These are phyloP conservation scores for Gilbertella persicaria DNA, from an alignment of 371 early-diverging fungal genomes.

Conservation along the genomic window DNA sequence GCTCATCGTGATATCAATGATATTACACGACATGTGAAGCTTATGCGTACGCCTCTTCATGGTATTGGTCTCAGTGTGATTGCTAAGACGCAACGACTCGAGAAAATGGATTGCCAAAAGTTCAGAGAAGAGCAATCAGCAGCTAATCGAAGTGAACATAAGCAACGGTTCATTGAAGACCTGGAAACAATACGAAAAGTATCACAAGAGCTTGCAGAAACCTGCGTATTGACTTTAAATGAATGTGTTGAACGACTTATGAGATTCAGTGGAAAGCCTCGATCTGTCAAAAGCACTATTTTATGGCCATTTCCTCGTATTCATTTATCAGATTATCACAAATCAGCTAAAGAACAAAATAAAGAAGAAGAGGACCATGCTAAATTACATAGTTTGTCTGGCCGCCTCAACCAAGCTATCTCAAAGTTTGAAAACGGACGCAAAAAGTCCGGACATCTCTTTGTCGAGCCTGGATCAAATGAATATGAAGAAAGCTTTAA, in stretches of 20 bases:
- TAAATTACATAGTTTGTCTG: conserved; percentile 1
- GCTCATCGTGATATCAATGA: conserved; percentile 32
- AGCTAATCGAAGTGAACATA: conserved; percentile 1
- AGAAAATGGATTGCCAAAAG: background rate
- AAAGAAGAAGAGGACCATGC: background rate
- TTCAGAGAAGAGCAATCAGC: background rate
- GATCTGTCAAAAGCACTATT: conserved; percentile 22
- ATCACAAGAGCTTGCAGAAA: conserved; percentile 16
- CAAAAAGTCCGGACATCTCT: background rate
- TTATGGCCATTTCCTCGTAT: conserved; percentile 48
- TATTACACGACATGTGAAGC: conserved; percentile 36
- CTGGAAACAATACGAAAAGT: conserved; percentile 8
- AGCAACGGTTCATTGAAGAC: conserved; percentile 1
- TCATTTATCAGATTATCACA: conserved; percentile 11
- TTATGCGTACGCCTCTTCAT: conserved; percentile 34
- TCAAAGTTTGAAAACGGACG: conserved; percentile 3
- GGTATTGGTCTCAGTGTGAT: conserved; percentile 43
- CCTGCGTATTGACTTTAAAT: conserved; percentile 8
- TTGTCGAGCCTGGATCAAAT: conserved; percentile 1
- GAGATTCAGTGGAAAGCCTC: conserved; percentile 11
- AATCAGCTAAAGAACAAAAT: background rate
- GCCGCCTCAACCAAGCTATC: conserved; percentile 7
- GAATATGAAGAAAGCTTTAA: conserved; percentile 10
- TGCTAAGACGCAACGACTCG: conserved; percentile 20
- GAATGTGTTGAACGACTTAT: conserved; percentile 20